These are phyloP conservation scores for Aspergillus floridensis DNA, from an alignment of 2,329 filamentous ascomycete species.

Conservation along the genomic window DNA sequence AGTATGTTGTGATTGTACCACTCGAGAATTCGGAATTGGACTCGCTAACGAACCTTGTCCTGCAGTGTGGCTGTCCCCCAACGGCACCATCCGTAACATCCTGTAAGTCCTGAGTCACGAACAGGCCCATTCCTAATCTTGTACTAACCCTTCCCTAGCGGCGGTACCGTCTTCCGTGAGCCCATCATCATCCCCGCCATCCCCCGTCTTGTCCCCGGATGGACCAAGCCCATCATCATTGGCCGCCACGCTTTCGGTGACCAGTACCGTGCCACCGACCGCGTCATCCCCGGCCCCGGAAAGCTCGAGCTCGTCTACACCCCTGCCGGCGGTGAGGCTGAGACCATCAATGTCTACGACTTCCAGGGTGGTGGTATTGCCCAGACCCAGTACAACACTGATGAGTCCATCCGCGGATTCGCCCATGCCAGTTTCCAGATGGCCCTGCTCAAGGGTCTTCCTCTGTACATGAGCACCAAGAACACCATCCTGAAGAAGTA, in stretches of 20 bases:
- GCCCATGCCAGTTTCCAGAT: slow-evolving; percentile 97
- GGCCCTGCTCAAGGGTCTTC: slow-evolving; percentile 78
- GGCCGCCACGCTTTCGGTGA: slow-evolving; percentile 97
- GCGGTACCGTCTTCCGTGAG: slow-evolving; percentile 97
- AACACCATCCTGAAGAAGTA: slow-evolving; percentile 99
- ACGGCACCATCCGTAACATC: slow-evolving; percentile 75
- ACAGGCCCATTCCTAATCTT: neutral
- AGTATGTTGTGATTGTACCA: slow-evolving; percentile 56
- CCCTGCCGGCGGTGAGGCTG: slow-evolving; percentile 71
- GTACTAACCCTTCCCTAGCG: slow-evolving; percentile 44
- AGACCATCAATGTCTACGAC: slow-evolving; percentile 85
- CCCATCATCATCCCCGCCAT: slow-evolving; percentile 95
- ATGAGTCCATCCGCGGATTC: slow-evolving; percentile 91
- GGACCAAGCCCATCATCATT: slow-evolving; percentile 99
- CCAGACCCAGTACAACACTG: slow-evolving; percentile 97
- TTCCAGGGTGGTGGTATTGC: slow-evolving; percentile 84
- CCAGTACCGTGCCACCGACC: slow-evolving; percentile 96
- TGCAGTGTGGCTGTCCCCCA: slow-evolving; percentile 94
- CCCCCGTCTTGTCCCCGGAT: slow-evolving; percentile 89
- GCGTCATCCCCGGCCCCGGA: slow-evolving; percentile 75
- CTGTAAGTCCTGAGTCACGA: slow-evolving; percentile 44
- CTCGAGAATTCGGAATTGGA: neutral
- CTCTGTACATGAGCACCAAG: slow-evolving; percentile 99
- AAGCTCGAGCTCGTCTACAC: slow-evolving; percentile 95
- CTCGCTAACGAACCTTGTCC: slow-evolving; percentile 15